A percentile compares a stretch with the other conserved stretches of the same genome.
These are phyloP conservation scores for Coemansia sp. DNA, from an alignment of 192 early-diverging fungal genomes.

Conservation along the genomic window DNA sequence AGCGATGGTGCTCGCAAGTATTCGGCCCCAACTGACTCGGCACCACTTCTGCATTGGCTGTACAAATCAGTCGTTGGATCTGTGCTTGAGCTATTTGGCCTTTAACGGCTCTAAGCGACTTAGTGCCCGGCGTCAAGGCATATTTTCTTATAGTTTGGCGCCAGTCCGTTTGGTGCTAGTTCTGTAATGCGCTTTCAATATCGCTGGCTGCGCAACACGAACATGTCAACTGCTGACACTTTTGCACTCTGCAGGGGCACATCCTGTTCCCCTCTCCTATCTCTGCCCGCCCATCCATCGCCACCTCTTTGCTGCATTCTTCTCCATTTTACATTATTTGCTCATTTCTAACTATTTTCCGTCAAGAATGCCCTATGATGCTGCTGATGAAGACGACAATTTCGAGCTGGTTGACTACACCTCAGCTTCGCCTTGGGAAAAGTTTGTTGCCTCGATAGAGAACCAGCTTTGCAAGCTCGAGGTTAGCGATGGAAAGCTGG, in stretches of 20 bases:
- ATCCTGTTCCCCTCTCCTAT: too few species aligned
- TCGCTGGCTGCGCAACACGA: too few species aligned
- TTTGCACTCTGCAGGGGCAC: too few species aligned
- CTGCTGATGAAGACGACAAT: slow-evolving; percentile 57
- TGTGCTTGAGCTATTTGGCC: neutral
- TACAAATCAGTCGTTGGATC: neutral
- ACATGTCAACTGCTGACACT: too few species aligned
- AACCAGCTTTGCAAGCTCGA: slow-evolving; percentile 56
- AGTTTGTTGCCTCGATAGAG: slow-evolving; percentile 61
- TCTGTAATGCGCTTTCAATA: too few species aligned
- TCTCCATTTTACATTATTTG: neutral
- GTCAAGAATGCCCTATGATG: slow-evolving; percentile 12
- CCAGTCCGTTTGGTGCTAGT: too few species aligned
- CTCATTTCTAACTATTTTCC: neutral
- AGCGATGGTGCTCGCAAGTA: neutral
- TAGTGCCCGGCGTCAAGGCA: too few species aligned
- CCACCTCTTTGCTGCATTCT: neutral
- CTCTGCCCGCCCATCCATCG: too few species aligned
- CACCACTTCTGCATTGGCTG: neutral
- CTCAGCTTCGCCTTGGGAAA: slow-evolving; percentile 64
- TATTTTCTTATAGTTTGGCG: too few species aligned
- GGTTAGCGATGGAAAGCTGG: slow-evolving; percentile 52
- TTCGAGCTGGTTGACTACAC: slow-evolving; percentile 77
- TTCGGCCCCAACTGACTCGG: neutral
- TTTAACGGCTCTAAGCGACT: too few species aligned